A percentile compares a stretch with the other conserved stretches of the same genome.
Evolutionary conservation across 176 grass and related monocot species (phyloP).

Genomic region (Themeda triandra): DNA sequence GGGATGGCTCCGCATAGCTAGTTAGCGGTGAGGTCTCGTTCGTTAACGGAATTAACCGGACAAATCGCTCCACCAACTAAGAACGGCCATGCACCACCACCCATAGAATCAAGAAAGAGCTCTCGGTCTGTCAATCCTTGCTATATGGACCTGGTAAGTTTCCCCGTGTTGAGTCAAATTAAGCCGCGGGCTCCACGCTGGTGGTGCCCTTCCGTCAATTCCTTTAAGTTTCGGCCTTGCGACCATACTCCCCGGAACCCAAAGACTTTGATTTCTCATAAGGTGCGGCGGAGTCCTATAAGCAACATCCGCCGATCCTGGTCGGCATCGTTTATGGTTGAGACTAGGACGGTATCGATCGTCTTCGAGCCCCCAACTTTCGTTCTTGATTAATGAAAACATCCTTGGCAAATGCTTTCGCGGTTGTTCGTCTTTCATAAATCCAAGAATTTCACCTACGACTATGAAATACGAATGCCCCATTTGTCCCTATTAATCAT

Average conservation of each 20-base stretch:
- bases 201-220: no score
- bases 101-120: no score
- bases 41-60: conserved; percentile 61
- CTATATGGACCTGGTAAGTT: no score
- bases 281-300: conserved; percentile 55
- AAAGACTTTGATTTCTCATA: no score
- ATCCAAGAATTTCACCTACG: conserved; percentile 84
- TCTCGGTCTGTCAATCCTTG: no score
- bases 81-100: no score
- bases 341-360: conserved; percentile 1
- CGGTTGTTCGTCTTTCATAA: conserved; percentile 75
- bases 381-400: conserved; percentile 74
- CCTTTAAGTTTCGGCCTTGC: no score
- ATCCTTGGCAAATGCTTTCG: conserved; percentile 71
- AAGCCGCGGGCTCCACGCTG: no score
- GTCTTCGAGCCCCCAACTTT: conserved; percentile 70
- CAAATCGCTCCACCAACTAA: conserved; percentile 32
- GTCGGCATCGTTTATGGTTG: conserved; percentile 6
- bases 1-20: no score
- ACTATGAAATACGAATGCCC: conserved; percentile 75
- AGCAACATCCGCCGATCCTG: conserved; percentile 68
- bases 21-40: conserved; percentile 47
- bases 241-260: no score
- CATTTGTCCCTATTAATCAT: no score
- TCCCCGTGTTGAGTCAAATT: no score